Base-by-base conservation (phyloP, 805 yeast genomes). In the Saturnispora gosingensis region DNA sequence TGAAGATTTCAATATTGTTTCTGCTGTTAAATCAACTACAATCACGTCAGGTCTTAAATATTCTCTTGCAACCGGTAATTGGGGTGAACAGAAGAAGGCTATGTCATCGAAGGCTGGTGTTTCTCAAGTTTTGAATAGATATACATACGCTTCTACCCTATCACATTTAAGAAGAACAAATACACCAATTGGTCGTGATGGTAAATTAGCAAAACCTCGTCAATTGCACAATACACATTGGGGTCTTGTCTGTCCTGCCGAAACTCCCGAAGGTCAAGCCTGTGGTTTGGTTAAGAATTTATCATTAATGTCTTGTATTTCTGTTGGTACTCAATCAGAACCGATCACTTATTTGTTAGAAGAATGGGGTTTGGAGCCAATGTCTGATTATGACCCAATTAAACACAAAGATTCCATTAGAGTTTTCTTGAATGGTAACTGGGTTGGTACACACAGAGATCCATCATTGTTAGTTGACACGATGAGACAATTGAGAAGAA, bases 21-120 rank as follows among this genome's bases (percentile, higher is more conserved):
- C 93, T 64, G 99, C 99, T 39, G 97, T 93, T 59, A 91, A 93
- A 73, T 88, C 97, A 16, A 90, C 90, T 60, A 93, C 98, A 3
- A 88, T 93, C 61, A 93, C 99, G 38, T 91, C 95, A 55, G 99
- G 99, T 67, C 79, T 93, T 70, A 87, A 95, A 67, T 93, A 93
- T 71, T 93, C 99, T 39, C 77, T 93, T 64, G 99, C 99, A 50
- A 93, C 99, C 15, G 99, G 99, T 77, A 93, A 93, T 74, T 93
- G 99, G 99, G 99, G 99, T 74, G 99, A 93, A 71, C 99, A 93
- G 69, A 91, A 90, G 83, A 93, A 93, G 70, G 97, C 98, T 13
- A 93, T 93, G 99, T 83, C 93, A 55, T 83, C 97, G 18, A 84
- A 96, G 69, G 99, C 99, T 5, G 99, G 99, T 80, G 99, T 95